Evolutionary conservation across 768 basidiomycete genomes (phyloP).

Genomic region (Lepiota brunneoincarnata): DNA sequence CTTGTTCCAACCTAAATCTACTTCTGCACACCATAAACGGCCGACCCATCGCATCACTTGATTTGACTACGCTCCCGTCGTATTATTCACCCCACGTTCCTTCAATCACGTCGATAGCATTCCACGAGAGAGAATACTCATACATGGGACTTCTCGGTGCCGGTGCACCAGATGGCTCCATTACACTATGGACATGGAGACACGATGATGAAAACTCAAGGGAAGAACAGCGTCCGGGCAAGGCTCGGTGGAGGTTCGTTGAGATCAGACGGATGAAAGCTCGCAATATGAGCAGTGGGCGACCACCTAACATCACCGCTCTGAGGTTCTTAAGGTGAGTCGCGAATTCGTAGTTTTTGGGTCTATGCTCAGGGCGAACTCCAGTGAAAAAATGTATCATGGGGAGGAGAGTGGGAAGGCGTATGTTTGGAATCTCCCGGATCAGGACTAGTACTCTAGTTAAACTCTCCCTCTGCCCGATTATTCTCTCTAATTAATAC

Average conservation of each 20-base stretch:
- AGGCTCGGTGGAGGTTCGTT: slow-evolving; percentile 73
- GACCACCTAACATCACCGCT: slow-evolving; percentile 64
- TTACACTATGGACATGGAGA: slow-evolving; percentile 80
- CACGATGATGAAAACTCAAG: slow-evolving; percentile 15
- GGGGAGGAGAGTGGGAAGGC: slow-evolving; percentile 65
- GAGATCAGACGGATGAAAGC: slow-evolving; percentile 67
- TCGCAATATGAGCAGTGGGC: slow-evolving; percentile 38
- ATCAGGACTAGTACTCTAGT: slow-evolving; percentile 24
- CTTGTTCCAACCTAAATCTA: slow-evolving; percentile 69
- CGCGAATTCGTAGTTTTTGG: background rate
- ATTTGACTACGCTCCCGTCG: slow-evolving; percentile 47
- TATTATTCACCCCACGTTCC: slow-evolving; percentile 42
- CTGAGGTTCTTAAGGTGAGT: slow-evolving; percentile 78
- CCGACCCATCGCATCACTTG: slow-evolving; percentile 68
- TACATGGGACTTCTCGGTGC: slow-evolving; percentile 77
- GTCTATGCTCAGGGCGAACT: slow-evolving; percentile 3
- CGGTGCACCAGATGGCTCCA: slow-evolving; percentile 71
- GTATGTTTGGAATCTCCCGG: slow-evolving; percentile 56
- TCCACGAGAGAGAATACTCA: slow-evolving; percentile 88
- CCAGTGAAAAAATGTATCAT: slow-evolving; percentile 57
- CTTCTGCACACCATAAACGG: slow-evolving; percentile 88
- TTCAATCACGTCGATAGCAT: slow-evolving; percentile 72
- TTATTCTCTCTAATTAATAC: too few species aligned
- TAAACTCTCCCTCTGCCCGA: background rate
- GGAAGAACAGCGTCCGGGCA: slow-evolving; percentile 68